Conservation (phyloP, 306 rosid species). For the Cucumis sativus region Cucumber_9930_V3 NC_026657.2:13832001-13832500, state of each 20-base stretch:
- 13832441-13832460: conserved; percentile 55
- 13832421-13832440: conserved; percentile 40
- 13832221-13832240: neutral
- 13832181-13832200: too few relatives aligned
- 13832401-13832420: conserved; percentile 34
- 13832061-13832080: too few relatives aligned
- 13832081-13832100: too few relatives aligned
- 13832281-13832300: neutral
- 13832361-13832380: conserved; percentile 34
- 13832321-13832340: neutral
- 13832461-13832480: conserved; percentile 50
- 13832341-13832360: neutral
- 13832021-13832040: too few relatives aligned
- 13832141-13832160: too few relatives aligned
- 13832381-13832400: conserved; percentile 37
- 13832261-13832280: neutral
- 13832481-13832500: conserved; percentile 48
- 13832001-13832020: too few relatives aligned
- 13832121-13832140: too few relatives aligned
- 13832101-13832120: too few relatives aligned
- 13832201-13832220: too few relatives aligned
- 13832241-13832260: neutral
- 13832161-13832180: too few relatives aligned
- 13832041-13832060: too few relatives aligned
- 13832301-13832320: neutral